Evolutionary conservation across 2,329 filamentous ascomycete species (phyloP).

Genomic region (Fusarium albidum): DNA sequence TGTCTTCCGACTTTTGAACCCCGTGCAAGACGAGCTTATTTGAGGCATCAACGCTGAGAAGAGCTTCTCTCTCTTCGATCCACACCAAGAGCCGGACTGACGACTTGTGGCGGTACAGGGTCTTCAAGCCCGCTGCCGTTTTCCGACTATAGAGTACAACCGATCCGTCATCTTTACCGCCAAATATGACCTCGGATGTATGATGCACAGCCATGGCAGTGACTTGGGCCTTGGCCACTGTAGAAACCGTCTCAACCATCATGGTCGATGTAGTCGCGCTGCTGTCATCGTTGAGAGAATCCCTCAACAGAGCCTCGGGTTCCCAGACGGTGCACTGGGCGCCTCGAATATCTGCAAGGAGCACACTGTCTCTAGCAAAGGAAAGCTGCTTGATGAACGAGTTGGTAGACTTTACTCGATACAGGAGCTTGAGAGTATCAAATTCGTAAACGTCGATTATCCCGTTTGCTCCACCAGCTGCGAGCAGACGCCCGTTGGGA

Average conservation of each 20-base stretch:
- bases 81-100: slow-evolving; percentile 41
- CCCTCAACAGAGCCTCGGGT: slow-evolving; percentile 39
- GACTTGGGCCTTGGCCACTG: slow-evolving; percentile 40
- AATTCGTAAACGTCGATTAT: slow-evolving; percentile 43
- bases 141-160: slow-evolving; percentile 42
- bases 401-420: slow-evolving; percentile 17
- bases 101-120: slow-evolving; percentile 42
- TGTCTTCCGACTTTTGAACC: slow-evolving; percentile 20
- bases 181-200: slow-evolving; percentile 41
- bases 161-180: slow-evolving; percentile 48
- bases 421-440: slow-evolving; percentile 38
- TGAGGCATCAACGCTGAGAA: slow-evolving; percentile 42
- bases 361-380: slow-evolving; percentile 44
- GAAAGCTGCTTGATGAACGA: slow-evolving; percentile 43
- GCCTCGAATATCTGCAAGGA: slow-evolving; percentile 46
- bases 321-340: slow-evolving; percentile 50
- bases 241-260: slow-evolving; percentile 33
- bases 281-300: slow-evolving; percentile 38
- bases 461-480: slow-evolving; percentile 35
- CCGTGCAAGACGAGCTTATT: slow-evolving; percentile 35
- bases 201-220: slow-evolving; percentile 41
- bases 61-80: slow-evolving; percentile 31
- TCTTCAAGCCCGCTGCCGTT: slow-evolving; percentile 25
- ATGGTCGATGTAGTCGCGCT: slow-evolving; percentile 33
- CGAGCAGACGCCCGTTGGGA: slow-evolving; percentile 42